Base-by-base conservation (phyloP, 306 rosid species). In the Argentina anserina region DNA sequence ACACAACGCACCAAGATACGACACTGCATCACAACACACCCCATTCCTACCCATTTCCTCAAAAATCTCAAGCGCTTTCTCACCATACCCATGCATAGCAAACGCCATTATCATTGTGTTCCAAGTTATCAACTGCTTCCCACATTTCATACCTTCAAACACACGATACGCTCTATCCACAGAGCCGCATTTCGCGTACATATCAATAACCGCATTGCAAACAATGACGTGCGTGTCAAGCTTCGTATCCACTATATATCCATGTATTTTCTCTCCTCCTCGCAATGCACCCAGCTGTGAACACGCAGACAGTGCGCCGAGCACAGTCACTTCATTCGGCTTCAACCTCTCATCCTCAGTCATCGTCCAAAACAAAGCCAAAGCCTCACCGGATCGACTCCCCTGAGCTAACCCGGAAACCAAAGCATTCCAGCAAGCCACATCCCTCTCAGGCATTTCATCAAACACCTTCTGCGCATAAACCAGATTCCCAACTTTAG, bases 401-500 rank as follows among this genome's bases (percentile, higher is more conserved):
- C 95, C 97, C 65, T 94, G 96, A 0, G 94, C 97, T 82, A 91
- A 81, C 77, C 98, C 97, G 67, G 86, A 80, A 75, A 94, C 83
- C 87, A 94, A 73, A 0, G 94, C 94, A 13, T 91, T 94, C 94
- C 97, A 91, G 6, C 94, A 79, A 1, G 96, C 97, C 23, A 89
- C 85, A 70, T 91, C 98, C 46, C 90, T 83, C 5, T 9, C 21
- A 7, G 1, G 20, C 92, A 91, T 91, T 82, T 81, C 97, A 74
- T 84, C 97, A 43, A 93, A 93, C 90, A 93, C 82, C 75, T 91
- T 86, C n/a, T 53, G 72, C 3, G 97, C 96, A 78, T 68, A 55
- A 40, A 79, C 81, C 4, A 90, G 74, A 63, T 85, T 73, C 15
- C 97, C 92, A 0, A 79, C 84, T 79, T 93, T 93, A 0, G 94